These are phyloP conservation scores for Croton setiger DNA, from an alignment of 441 rosid genomes.

Conservation along the genomic window DNA sequence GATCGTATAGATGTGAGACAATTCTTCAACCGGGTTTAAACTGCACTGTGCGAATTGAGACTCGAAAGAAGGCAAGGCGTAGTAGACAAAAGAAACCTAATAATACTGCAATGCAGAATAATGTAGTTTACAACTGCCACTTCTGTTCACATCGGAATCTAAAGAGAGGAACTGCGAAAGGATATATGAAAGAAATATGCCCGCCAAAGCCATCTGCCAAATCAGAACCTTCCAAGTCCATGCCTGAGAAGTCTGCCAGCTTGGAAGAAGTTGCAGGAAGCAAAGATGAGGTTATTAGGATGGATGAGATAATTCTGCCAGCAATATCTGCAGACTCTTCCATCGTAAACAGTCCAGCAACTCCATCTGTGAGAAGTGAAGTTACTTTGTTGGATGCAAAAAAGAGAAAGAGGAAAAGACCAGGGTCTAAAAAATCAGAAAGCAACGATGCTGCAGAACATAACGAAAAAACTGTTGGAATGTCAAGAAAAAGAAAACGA, in stretches of 20 bases:
- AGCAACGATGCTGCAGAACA: constrained; percentile 7
- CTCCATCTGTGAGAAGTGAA: constrained; percentile 28
- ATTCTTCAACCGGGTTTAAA: constrained; percentile 72
- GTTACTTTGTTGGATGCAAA: constrained; percentile 33
- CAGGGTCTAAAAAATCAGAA: constrained; percentile 30
- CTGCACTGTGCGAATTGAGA: constrained; percentile 68
- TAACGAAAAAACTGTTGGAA: constrained; percentile 26
- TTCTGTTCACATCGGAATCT: constrained; percentile 56
- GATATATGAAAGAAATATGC: constrained; percentile 57
- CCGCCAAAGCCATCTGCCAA: constrained; percentile 34
- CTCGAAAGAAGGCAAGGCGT: constrained; percentile 24
- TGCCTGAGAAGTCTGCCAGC: constrained; percentile 22
- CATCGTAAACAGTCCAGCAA: constrained; percentile 19
- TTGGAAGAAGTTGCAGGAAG: constrained; percentile 21
- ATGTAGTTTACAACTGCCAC: constrained; percentile 58
- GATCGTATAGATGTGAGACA: constrained; percentile 59
- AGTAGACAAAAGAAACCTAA: constrained; percentile 24
- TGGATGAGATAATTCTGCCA: constrained; percentile 21
- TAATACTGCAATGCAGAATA: constrained; percentile 37
- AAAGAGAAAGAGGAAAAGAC: constrained; percentile 38
- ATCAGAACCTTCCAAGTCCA: constrained; percentile 25
- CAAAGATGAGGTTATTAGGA: constrained; percentile 17
- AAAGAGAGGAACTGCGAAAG: constrained; percentile 63
- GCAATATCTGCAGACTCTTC: constrained; percentile 20
- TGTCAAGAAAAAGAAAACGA: constrained; percentile 49